These are phyloP conservation scores for Passiflora organensis DNA, from an alignment of 345 rosid species.

Conservation along the genomic window DNA sequence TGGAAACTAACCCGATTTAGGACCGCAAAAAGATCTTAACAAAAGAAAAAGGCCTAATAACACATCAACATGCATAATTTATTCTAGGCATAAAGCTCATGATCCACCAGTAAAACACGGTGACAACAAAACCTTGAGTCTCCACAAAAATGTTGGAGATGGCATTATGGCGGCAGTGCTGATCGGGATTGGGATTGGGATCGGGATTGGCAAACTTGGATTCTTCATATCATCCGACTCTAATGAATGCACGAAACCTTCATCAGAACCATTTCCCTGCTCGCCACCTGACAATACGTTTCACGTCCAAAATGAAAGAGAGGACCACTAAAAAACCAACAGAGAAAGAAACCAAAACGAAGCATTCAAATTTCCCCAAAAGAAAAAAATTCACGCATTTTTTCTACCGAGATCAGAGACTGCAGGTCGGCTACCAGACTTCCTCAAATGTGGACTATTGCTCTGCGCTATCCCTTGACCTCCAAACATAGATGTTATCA, in stretches of 20 bases:
- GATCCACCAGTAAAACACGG: background rate
- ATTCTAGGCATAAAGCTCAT: background rate
- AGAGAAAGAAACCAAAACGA: background rate
- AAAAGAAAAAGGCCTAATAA: background rate
- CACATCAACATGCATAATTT: background rate
- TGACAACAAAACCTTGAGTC: constrained; percentile 57
- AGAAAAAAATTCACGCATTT: background rate
- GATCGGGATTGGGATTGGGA: constrained; percentile 37
- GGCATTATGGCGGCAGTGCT: constrained; percentile 51
- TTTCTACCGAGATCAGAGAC: constrained; percentile 62
- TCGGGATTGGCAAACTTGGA: constrained; percentile 26
- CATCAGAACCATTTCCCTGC: constrained; percentile 48
- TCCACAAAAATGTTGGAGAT: constrained; percentile 64
- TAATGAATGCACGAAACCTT: constrained; percentile 35
- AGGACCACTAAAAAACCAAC: background rate
- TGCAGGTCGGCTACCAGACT: constrained; percentile 70
- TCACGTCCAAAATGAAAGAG: background rate
- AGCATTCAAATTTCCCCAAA: background rate
- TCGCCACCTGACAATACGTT: constrained; percentile 34
- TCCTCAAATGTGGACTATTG: constrained; percentile 75
- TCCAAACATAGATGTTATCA: constrained; percentile 51
- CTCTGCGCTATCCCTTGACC: constrained; percentile 42
- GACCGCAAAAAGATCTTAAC: constrained; percentile 8
- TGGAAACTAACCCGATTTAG: constrained; percentile 27
- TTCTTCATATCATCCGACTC: constrained; percentile 48